phyloP scores from a whole-genome alignment of 1,284 basidiomycete species.

The Ganoderma sp. region DNA sequence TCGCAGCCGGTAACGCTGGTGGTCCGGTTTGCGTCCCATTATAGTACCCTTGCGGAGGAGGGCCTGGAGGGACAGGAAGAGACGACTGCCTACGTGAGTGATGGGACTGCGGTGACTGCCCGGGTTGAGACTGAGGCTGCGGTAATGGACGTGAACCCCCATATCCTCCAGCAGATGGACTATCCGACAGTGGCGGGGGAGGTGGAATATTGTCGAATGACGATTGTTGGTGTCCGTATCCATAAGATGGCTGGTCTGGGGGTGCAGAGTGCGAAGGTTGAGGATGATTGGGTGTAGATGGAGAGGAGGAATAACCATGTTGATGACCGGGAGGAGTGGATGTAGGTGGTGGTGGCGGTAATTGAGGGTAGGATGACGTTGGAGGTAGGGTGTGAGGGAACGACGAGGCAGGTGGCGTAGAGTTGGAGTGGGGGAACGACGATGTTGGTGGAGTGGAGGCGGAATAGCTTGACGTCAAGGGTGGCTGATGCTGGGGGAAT shows the following conservation, averaged over 20 bases:
- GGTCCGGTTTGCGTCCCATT: slow-evolving; percentile 25
- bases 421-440: slow-evolving; percentile 7
- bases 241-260: slow-evolving; percentile 29
- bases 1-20: slow-evolving; percentile 23
- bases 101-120: slow-evolving; percentile 23
- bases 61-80: slow-evolving; percentile 33
- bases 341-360: slow-evolving; percentile 13
- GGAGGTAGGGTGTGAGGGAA: slow-evolving; percentile 34
- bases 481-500: slow-evolving; percentile 24
- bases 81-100: slow-evolving; percentile 31
- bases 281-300: slow-evolving; percentile 15
- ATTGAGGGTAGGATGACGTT: slow-evolving; percentile 42
- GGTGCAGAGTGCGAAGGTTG: slow-evolving; percentile 28
- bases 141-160: slow-evolving; percentile 64
- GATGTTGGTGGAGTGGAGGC: slow-evolving; percentile 20
- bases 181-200: slow-evolving; percentile 42
- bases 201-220: slow-evolving; percentile 45
- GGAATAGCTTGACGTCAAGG: slow-evolving; percentile 18
- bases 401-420: slow-evolving; percentile 6
- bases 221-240: slow-evolving; percentile 32
- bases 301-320: slow-evolving; percentile 15
- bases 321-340: slow-evolving; percentile 29
- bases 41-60: slow-evolving; percentile 31
- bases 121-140: slow-evolving; percentile 16
- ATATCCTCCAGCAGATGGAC: slow-evolving; percentile 42